Evolutionary conservation across 495 filamentous ascomycete genomes (phyloP), one percentile per base, ranked within the genome.

Genomic region (Aspergillus olivimuriae): DNA sequence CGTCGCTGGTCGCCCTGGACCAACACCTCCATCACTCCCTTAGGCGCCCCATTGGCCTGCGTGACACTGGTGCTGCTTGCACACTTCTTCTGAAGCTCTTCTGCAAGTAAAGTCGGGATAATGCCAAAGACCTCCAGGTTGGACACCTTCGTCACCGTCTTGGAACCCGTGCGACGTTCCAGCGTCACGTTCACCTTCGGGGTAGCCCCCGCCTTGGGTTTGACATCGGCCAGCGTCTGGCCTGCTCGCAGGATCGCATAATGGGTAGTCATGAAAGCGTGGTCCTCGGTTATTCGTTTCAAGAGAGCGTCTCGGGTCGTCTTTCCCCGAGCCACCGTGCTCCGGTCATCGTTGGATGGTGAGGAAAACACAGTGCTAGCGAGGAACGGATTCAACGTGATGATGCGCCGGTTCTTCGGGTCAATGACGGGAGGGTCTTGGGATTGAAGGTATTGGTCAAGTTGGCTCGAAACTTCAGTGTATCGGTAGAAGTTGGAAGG

Each of bases 11-110:
- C 79, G 6, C 83, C 83, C 55, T 87, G 83, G 2, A 86, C 75
- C 63, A 81, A 64, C 24, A 87, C 74, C 58, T 87, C 83, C 78
- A 84, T 80, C 0, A 84, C 66, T 2, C 77, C 77, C 53, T 75
- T 76, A 46, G 81, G 75, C 10, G 78, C 78, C 4, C 82, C 83
- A 7, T 63, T 68, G 34, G 82, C 62, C 52, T 81, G 75, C 4
- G 73, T 66, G 4, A 86, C 81, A 43, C 79, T 84, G 11, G 83
- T 83, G 35, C 76, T 81, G 24, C 83, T 78, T 2, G 84, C 83
- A 58, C 83, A 87, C 32, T 76, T 76, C 62, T 81, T 86, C 57
- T 83, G 72, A 43, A 87, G 58, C 54, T 87, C 83, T 44, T 85
- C 84, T 0, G 82, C 82, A 43, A 87, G 56, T 2, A 73, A 50